These are phyloP conservation scores for Ophiostoma ulmi DNA, from an alignment of 2,329 filamentous ascomycete species.

Conservation along the genomic window DNA sequence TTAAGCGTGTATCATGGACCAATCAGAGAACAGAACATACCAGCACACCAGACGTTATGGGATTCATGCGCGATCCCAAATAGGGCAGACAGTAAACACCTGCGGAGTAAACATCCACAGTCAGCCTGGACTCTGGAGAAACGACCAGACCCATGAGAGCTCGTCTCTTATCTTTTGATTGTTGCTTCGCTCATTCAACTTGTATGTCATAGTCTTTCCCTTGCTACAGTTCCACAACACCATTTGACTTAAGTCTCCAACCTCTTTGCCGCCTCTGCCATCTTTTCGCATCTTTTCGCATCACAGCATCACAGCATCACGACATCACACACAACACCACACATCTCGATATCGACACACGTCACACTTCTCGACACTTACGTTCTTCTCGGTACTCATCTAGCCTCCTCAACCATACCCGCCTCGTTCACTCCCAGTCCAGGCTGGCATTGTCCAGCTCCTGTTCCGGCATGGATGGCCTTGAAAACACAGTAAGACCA, in stretches of 20 bases:
- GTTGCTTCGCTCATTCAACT: not conserved
- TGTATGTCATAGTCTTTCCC: not conserved
- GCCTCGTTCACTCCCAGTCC: not conserved
- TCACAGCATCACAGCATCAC: not conserved
- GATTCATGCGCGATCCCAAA: not conserved
- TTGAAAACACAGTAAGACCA: slow-evolving; percentile 31
- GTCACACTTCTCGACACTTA: not conserved
- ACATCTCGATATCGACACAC: not conserved
- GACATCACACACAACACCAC: not conserved
- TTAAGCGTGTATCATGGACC: not conserved
- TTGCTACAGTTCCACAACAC: not conserved
- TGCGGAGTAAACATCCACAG: slow-evolving; percentile 9
- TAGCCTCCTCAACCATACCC: not conserved
- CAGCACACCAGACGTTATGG: not conserved
- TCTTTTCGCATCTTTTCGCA: not conserved
- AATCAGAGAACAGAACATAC: not conserved
- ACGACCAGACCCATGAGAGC: not conserved
- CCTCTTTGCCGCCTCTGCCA: not conserved
- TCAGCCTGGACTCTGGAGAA: slow-evolving; percentile 11
- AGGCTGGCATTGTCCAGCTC: not conserved
- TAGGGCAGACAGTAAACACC: slow-evolving; percentile 1
- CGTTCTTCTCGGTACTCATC: not conserved
- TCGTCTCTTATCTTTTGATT: not conserved
- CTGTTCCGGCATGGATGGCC: slow-evolving; percentile 23
- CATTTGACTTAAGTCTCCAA: not conserved